Evolutionary conservation across 306 rosid species (phyloP).

Genomic region (Dryas drummondii): DNA sequence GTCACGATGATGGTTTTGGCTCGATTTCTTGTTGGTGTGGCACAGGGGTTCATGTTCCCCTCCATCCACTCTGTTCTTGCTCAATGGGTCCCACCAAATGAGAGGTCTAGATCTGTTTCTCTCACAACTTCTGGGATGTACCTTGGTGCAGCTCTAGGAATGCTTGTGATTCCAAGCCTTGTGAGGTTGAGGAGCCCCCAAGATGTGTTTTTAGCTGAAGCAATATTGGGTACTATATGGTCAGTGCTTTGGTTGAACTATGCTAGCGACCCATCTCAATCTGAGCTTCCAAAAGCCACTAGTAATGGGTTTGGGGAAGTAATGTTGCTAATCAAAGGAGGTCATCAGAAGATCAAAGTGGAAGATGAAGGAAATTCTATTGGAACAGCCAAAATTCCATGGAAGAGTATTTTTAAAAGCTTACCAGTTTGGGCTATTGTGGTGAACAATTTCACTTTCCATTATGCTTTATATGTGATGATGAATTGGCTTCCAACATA

Average conservation of each 20-base stretch:
- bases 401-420: slow-evolving; percentile 9
- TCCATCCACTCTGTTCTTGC: slow-evolving; percentile 13
- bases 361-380: background rate
- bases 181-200: slow-evolving; percentile 9
- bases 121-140: slow-evolving; percentile 23
- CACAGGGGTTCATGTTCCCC: slow-evolving; percentile 21
- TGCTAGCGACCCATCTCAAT: slow-evolving; percentile 3
- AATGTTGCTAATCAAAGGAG: background rate
- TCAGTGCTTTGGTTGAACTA: slow-evolving; percentile 17
- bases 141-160: slow-evolving; percentile 24
- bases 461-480: slow-evolving; percentile 25
- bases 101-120: slow-evolving; percentile 19
- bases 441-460: slow-evolving; percentile 24
- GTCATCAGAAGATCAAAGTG: background rate
- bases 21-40: slow-evolving; percentile 20
- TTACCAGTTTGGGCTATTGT: slow-evolving; percentile 20
- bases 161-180: slow-evolving; percentile 11
- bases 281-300: background rate
- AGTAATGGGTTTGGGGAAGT: background rate
- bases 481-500: slow-evolving; percentile 29
- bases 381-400: slow-evolving; percentile 8
- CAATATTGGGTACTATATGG: slow-evolving; percentile 18
- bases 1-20: slow-evolving; percentile 9
- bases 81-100: slow-evolving; percentile 1
- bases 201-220: slow-evolving; percentile 13